Evolutionary conservation across 371 early-diverging fungal species (phyloP).

Genomic region (Circinella minor): DNA sequence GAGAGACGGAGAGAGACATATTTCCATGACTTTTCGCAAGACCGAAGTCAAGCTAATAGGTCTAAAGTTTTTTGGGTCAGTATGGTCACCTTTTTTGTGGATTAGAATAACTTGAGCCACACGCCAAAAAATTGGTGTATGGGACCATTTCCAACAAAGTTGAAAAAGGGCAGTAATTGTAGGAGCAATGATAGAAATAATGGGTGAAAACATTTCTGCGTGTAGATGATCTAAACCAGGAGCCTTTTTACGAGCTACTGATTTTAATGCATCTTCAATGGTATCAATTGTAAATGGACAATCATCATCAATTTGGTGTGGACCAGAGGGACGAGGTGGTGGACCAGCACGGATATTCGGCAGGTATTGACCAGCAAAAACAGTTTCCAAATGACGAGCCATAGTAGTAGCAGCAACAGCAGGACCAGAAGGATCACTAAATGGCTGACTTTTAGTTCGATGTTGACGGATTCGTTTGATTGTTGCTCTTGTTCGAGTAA

Average conservation of each 20-base stretch:
- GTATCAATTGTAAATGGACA: neutral
- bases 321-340: neutral
- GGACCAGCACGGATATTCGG: neutral
- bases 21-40: slow-evolving; percentile 19
- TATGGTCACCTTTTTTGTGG: slow-evolving; percentile 25
- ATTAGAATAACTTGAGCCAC: slow-evolving; percentile 25
- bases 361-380: slow-evolving; percentile 7
- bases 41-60: slow-evolving; percentile 25
- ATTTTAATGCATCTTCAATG: neutral
- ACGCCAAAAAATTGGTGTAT: slow-evolving; percentile 15
- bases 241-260: slow-evolving; percentile 19
- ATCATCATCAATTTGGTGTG: neutral
- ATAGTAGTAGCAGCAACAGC: neutral
- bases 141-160: slow-evolving; percentile 16
- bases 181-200: neutral
- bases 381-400: neutral
- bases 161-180: slow-evolving; percentile 1
- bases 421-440: slow-evolving; percentile 15
- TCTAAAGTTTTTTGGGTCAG: slow-evolving; percentile 19
- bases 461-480: neutral
- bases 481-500: neutral
- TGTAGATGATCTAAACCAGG: slow-evolving; percentile 28
- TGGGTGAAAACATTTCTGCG: slow-evolving; percentile 26
- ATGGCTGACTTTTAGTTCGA: neutral
- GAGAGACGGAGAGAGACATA: slow-evolving; percentile 1